Percentiles rank a stretch among this genome's conserved stretches.
These are phyloP conservation scores for Chlorencoelia australis DNA, from an alignment of 2,329 filamentous ascomycete genomes.

Conservation along the genomic window DNA sequence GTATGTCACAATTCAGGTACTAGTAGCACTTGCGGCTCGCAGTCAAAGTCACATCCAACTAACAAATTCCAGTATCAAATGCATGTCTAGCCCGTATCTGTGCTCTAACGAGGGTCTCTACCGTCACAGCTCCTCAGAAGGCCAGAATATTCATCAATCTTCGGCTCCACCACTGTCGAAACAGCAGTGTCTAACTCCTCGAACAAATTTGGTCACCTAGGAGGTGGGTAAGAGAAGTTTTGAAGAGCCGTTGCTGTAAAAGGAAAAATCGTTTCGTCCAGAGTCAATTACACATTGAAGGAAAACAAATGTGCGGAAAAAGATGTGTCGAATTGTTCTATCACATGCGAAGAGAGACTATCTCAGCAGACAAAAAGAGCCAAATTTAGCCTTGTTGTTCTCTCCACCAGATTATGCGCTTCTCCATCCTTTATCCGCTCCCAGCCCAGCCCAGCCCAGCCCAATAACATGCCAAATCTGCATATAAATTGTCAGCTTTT, in stretches of 20 bases:
- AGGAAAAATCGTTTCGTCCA: too few relatives aligned
- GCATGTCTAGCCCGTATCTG: slow-evolving; percentile 61
- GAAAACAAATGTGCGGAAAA: slow-evolving; percentile 17
- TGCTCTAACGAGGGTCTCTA: slow-evolving; percentile 50
- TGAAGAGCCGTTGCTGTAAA: slow-evolving; percentile 22
- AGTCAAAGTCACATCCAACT: too few relatives aligned
- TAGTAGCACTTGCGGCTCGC: too few relatives aligned
- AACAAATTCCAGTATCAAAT: too few relatives aligned
- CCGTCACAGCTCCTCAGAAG: slow-evolving; percentile 55
- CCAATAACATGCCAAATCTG: slow-evolving; percentile 7
- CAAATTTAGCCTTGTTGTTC: slow-evolving; percentile 16
- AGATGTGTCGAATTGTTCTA: slow-evolving; percentile 25
- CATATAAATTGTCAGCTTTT: not conserved
- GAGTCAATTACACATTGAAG: too few relatives aligned
- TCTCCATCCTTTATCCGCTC: not conserved
- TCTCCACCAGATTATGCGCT: slow-evolving; percentile 12
- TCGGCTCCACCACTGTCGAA: slow-evolving; percentile 26
- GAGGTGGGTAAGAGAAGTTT: slow-evolving; percentile 27
- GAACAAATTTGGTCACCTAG: slow-evolving; percentile 23
- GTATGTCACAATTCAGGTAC: too few relatives aligned
- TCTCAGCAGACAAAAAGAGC: slow-evolving; percentile 24
- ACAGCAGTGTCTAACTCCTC: slow-evolving; percentile 28
- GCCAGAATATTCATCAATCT: slow-evolving; percentile 30
- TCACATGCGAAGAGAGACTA: slow-evolving; percentile 23
- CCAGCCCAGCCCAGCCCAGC: slow-evolving; percentile 6